Evolutionary conservation across 2,329 filamentous ascomycete genomes (phyloP).

Genomic region (Nectriaceae sp.): DNA sequence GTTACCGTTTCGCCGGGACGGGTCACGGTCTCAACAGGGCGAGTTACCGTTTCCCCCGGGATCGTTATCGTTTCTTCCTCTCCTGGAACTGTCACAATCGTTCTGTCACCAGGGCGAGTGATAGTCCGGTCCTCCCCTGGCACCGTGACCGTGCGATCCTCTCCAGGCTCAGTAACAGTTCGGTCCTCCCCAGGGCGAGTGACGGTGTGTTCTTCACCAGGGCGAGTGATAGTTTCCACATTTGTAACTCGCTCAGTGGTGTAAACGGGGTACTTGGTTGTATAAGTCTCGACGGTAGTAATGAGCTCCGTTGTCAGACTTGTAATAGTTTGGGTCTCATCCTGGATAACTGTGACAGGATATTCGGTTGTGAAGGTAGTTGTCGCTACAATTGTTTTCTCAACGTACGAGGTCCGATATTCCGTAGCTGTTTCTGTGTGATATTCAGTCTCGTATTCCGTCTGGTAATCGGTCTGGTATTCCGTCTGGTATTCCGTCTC

Average conservation of each 20-base stretch:
- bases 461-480: background rate
- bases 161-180: constrained; percentile 5
- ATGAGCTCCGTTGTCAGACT: constrained; percentile 2
- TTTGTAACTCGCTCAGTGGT: constrained; percentile 8
- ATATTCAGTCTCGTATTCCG: background rate
- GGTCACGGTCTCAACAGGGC: background rate
- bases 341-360: background rate
- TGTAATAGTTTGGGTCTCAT: background rate
- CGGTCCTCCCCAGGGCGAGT: constrained; percentile 21
- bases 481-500: background rate
- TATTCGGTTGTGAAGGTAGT: background rate
- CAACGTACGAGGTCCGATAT: background rate
- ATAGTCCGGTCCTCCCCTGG: constrained; percentile 8
- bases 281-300: background rate
- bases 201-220: constrained; percentile 23
- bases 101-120: constrained; percentile 4
- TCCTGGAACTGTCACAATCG: background rate
- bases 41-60: constrained; percentile 1
- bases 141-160: constrained; percentile 12
- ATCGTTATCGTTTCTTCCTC: constrained; percentile 24
- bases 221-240: constrained; percentile 22
- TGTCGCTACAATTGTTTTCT: background rate
- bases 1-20: background rate
- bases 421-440: background rate
- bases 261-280: background rate